Evolutionary conservation across 345 rosid species (phyloP).

Genomic region (Euphorbia lathyris): DNA sequence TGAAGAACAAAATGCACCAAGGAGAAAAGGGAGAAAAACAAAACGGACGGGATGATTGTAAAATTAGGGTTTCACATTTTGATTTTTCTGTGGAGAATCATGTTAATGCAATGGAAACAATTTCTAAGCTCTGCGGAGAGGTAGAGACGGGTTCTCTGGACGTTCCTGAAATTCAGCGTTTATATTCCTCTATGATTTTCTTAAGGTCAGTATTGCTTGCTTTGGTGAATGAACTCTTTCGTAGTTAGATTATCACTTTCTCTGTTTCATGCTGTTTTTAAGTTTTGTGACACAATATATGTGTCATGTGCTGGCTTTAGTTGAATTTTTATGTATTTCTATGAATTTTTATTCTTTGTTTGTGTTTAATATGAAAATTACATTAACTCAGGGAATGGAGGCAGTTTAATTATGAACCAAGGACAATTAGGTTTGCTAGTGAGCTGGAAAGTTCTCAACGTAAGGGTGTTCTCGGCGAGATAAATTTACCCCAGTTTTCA

Average conservation of each 20-base stretch:
- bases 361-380: background rate
- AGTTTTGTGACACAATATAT: background rate
- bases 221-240: background rate
- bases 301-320: background rate
- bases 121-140: constrained; percentile 57
- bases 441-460: constrained; percentile 27
- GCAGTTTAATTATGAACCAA: constrained; percentile 49
- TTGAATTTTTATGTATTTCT: background rate
- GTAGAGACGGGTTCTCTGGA: constrained; percentile 20
- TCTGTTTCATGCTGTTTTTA: background rate
- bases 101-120: constrained; percentile 51
- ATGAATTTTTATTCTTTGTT: background rate
- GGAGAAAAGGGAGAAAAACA: constrained; percentile 10
- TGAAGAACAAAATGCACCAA: background rate
- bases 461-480: constrained; percentile 19
- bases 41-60: constrained; percentile 4
- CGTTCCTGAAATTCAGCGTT: constrained; percentile 35
- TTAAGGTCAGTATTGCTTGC: constrained; percentile 41
- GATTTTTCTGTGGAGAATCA: constrained; percentile 66
- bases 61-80: constrained; percentile 49
- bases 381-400: constrained; percentile 55
- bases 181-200: constrained; percentile 60
- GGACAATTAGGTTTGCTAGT: constrained; percentile 46
- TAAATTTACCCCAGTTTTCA: constrained; percentile 76
- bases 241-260: background rate